These are phyloP conservation scores for Pythium dissimile DNA, from an alignment of 352 stramenopile species.

Conservation along the genomic window DNA sequence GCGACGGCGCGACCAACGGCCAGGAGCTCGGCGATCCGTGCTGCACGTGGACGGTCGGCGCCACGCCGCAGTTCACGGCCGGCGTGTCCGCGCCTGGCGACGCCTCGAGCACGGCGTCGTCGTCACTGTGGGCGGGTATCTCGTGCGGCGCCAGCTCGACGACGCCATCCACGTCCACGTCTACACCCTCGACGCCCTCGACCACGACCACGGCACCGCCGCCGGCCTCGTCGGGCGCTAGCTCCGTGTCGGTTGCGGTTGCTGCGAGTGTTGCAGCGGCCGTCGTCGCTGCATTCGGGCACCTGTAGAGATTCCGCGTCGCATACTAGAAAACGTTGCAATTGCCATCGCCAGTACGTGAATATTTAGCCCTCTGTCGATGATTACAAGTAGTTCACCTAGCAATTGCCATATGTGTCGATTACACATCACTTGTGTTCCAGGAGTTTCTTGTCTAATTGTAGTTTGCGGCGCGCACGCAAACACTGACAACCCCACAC, in stretches of 20 bases:
- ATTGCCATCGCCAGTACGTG: too few relatives aligned
- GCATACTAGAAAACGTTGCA: too few relatives aligned
- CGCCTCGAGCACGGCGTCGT: conserved; percentile 1
- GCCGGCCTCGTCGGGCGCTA: not conserved
- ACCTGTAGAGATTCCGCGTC: not conserved
- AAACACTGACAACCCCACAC: too few relatives aligned
- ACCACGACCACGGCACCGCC: not conserved
- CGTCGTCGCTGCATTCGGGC: not conserved
- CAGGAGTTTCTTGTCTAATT: too few relatives aligned
- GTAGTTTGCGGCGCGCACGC: too few relatives aligned
- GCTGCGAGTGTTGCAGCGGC: not conserved
- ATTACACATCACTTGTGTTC: not conserved
- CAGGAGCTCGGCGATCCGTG: too few relatives aligned
- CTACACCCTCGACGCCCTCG: not conserved
- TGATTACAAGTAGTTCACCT: too few relatives aligned
- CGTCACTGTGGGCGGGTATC: conserved; percentile 6
- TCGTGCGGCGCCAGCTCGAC: not conserved
- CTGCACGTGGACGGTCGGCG: not conserved
- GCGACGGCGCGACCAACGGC: not conserved
- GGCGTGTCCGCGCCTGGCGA: conserved; percentile 22
- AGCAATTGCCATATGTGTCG: not conserved
- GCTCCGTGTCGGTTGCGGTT: not conserved
- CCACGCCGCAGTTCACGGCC: conserved; percentile 4
- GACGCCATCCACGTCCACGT: not conserved
- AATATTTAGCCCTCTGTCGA: too few relatives aligned